Conservation (phyloP, 1,139 yeast species). For the Hemisphaericaspora lyxosophila region DNA sequence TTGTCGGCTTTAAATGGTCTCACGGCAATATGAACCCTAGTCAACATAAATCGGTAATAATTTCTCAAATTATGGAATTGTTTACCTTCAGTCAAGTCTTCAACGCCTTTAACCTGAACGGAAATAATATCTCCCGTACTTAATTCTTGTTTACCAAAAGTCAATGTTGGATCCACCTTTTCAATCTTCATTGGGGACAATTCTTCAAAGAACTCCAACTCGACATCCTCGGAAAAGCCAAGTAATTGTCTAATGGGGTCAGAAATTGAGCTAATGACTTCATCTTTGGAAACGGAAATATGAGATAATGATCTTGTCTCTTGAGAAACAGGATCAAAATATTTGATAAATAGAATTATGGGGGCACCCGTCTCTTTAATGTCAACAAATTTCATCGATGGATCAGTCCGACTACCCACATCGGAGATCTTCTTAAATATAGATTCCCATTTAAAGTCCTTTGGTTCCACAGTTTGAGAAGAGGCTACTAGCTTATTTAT, state of each 20-base stretch:
- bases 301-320: slow-evolving; percentile 64
- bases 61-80: slow-evolving; percentile 39
- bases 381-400: slow-evolving; percentile 17
- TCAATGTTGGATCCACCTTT: slow-evolving; percentile 36
- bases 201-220: slow-evolving; percentile 64
- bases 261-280: slow-evolving; percentile 43
- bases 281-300: slow-evolving; percentile 52
- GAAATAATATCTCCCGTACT: slow-evolving; percentile 78
- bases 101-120: slow-evolving; percentile 41
- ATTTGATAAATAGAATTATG: slow-evolving; percentile 63
- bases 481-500: slow-evolving; percentile 15
- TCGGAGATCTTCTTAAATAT: slow-evolving; percentile 20
- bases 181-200: slow-evolving; percentile 65
- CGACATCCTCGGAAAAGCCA: slow-evolving; percentile 41
- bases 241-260: slow-evolving; percentile 45
- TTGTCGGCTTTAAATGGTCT: slow-evolving; percentile 46
- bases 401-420: slow-evolving; percentile 10
- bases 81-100: slow-evolving; percentile 19
- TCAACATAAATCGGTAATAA: slow-evolving; percentile 63
- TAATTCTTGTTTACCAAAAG: slow-evolving; percentile 66
- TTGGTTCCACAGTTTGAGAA: slow-evolving; percentile 17
- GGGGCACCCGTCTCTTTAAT: slow-evolving; percentile 34
- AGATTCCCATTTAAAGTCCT: slow-evolving; percentile 25
- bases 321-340: slow-evolving; percentile 61
- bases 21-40: slow-evolving; percentile 62